Evolutionary conservation across 345 rosid genomes (phyloP).

Genomic region (Eucalyptus regnans): DNA sequence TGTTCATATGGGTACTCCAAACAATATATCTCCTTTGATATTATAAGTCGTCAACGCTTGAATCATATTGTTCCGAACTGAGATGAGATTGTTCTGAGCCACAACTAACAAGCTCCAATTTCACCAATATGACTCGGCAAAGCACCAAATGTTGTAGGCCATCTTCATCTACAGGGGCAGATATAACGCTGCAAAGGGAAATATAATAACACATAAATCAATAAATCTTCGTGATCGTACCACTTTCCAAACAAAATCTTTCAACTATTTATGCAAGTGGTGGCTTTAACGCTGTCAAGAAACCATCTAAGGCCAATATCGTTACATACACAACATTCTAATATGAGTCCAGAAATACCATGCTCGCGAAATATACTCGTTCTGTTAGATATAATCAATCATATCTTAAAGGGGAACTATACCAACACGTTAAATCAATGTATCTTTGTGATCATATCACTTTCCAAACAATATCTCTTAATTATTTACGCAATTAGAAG

Average conservation of each 20-base stretch:
- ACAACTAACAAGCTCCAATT: slow-evolving; percentile 45
- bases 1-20: slow-evolving; percentile 66
- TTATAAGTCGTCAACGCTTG: slow-evolving; percentile 46
- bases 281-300: neutral
- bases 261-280: neutral
- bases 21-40: slow-evolving; percentile 55
- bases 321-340: neutral
- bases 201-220: neutral
- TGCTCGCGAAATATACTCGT: neutral
- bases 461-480: neutral
- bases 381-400: too few species aligned
- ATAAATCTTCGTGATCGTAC: too few species aligned
- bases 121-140: slow-evolving; percentile 69
- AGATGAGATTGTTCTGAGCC: slow-evolving; percentile 55
- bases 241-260: neutral
- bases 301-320: neutral
- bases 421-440: neutral
- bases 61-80: slow-evolving; percentile 55
- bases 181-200: slow-evolving; percentile 30
- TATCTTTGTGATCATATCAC: neutral
- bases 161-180: slow-evolving; percentile 25
- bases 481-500: neutral
- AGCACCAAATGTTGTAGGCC: slow-evolving; percentile 62
- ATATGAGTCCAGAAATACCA: neutral
- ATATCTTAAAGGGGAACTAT: neutral